Percentiles rank a stretch among this genome's conserved stretches.
These are phyloP conservation scores for Corynespora cassiicola DNA, from an alignment of 2,329 filamentous ascomycete species.

Conservation along the genomic window DNA sequence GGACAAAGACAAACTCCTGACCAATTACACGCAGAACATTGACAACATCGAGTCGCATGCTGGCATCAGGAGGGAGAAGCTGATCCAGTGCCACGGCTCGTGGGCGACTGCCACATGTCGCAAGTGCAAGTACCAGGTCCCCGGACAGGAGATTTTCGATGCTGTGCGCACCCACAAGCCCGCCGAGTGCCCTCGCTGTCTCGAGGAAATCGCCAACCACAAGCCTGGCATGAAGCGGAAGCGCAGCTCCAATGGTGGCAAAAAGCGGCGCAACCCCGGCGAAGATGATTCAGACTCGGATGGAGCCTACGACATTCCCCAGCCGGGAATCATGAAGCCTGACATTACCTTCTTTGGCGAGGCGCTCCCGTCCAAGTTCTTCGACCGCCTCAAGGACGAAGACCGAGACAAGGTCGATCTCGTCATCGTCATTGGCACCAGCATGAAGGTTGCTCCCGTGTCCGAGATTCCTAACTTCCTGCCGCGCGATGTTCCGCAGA, in stretches of 20 bases:
- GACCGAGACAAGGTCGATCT: slow-evolving; percentile 84
- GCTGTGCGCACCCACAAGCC: slow-evolving; percentile 79
- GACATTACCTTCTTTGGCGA: slow-evolving; percentile 99
- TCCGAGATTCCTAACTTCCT: slow-evolving; percentile 86
- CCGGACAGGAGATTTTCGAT: slow-evolving; percentile 78
- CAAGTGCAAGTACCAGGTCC: slow-evolving; percentile 76
- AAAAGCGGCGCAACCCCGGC: slow-evolving; percentile 58
- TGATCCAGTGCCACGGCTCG: slow-evolving; percentile 95
- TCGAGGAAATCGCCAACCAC: slow-evolving; percentile 59
- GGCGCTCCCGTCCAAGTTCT: slow-evolving; percentile 83
- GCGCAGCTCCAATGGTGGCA: slow-evolving; percentile 53
- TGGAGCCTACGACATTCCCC: slow-evolving; percentile 69
- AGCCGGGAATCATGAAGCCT: slow-evolving; percentile 86
- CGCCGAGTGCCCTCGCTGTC: slow-evolving; percentile 77
- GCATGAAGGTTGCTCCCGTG: slow-evolving; percentile 93
- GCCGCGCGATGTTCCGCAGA: slow-evolving; percentile 81
- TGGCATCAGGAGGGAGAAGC: slow-evolving; percentile 78
- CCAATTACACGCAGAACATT: slow-evolving; percentile 98
- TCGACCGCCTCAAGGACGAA: slow-evolving; percentile 77
- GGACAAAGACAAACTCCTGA: slow-evolving; percentile 85
- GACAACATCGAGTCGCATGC: slow-evolving; percentile 92
- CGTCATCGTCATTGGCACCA: slow-evolving; percentile 94
- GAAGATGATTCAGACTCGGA: slow-evolving; percentile 62
- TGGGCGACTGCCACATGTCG: slow-evolving; percentile 92
- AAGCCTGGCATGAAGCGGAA: slow-evolving; percentile 60